A percentile compares a stretch with the other conserved stretches of the same genome.
These are phyloP conservation scores for Arthrobotrys megalospora DNA, from an alignment of 2,329 filamentous ascomycete genomes.

Conservation along the genomic window DNA sequence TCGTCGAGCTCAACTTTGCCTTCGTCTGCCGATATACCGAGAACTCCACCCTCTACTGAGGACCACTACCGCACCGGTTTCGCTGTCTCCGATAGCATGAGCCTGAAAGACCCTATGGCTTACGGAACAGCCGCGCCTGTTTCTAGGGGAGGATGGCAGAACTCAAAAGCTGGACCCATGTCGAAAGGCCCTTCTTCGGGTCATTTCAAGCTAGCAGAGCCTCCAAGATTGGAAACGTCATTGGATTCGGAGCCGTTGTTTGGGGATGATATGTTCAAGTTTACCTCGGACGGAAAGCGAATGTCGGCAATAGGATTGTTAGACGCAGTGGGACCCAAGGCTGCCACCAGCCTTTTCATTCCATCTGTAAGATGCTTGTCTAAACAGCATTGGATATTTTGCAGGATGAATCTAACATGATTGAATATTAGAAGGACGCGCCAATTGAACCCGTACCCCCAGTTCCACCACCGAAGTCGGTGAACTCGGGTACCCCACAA, in stretches of 20 bases:
- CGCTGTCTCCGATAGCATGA: constrained; percentile 51
- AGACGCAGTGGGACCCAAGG: constrained; percentile 64
- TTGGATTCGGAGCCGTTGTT: constrained; percentile 64
- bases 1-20: constrained; percentile 58
- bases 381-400: constrained; percentile 17
- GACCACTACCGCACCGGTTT: constrained; percentile 55
- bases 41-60: constrained; percentile 59
- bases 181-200: constrained; percentile 53
- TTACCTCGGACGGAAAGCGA: constrained; percentile 62
- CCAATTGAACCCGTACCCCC: constrained; percentile 50
- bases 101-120: constrained; percentile 60
- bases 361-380: constrained; percentile 62
- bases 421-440: constrained; percentile 60
- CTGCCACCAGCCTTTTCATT: constrained; percentile 63
- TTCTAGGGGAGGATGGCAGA: constrained; percentile 63
- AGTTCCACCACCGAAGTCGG: constrained; percentile 56
- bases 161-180: constrained; percentile 62
- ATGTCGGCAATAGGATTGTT: constrained; percentile 62
- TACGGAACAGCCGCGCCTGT: constrained; percentile 61
- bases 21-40: constrained; percentile 57
- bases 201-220: constrained; percentile 58
- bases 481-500: constrained; percentile 31
- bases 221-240: constrained; percentile 64
- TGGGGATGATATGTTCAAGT: constrained; percentile 65
- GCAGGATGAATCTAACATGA: constrained; percentile 53